A percentile compares a stretch with the other conserved stretches of the same genome.
phyloP scores from a whole-genome alignment of 306 rosid species.

The Trifolium fragiferum region DNA sequence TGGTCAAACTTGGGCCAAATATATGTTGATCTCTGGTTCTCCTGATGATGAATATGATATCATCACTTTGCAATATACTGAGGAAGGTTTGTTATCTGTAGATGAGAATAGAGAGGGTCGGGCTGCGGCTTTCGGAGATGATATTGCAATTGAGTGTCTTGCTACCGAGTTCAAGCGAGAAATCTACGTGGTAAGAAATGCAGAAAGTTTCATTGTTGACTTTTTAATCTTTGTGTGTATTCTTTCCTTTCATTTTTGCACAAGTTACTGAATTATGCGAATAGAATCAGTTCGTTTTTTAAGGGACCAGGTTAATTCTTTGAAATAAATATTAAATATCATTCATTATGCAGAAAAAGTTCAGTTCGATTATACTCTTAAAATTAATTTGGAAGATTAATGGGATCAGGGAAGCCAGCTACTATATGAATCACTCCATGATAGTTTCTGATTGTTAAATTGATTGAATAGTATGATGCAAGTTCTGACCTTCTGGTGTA shows the following conservation, averaged over 20 bases:
- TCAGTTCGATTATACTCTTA: slow-evolving; percentile 11
- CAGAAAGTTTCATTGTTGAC: neutral
- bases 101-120: slow-evolving; percentile 90
- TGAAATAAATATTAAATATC: neutral
- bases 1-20: slow-evolving; percentile 93
- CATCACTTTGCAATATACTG: slow-evolving; percentile 93
- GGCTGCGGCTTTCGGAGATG: slow-evolving; percentile 98
- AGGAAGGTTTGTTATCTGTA: slow-evolving; percentile 84
- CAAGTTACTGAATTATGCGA: too few relatives aligned
- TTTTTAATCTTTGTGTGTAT: too few relatives aligned
- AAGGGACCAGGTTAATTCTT: neutral
- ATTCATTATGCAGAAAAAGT: too few relatives aligned
- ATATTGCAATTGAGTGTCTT: slow-evolving; percentile 97
- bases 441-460: slow-evolving; percentile 5
- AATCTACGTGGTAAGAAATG: slow-evolving; percentile 82
- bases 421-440: slow-evolving; percentile 17
- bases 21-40: slow-evolving; percentile 93
- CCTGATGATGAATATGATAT: slow-evolving; percentile 83
- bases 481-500: slow-evolving; percentile 15
- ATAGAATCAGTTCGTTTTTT: slow-evolving; percentile 2
- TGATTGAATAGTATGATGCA: slow-evolving; percentile 5
- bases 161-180: slow-evolving; percentile 97
- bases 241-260: too few relatives aligned
- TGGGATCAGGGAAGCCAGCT: neutral
- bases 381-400: slow-evolving; percentile 17